phyloP scores from a whole-genome alignment of 1,139 yeast genomes.

The Hyphopichia burtonii region DNA sequence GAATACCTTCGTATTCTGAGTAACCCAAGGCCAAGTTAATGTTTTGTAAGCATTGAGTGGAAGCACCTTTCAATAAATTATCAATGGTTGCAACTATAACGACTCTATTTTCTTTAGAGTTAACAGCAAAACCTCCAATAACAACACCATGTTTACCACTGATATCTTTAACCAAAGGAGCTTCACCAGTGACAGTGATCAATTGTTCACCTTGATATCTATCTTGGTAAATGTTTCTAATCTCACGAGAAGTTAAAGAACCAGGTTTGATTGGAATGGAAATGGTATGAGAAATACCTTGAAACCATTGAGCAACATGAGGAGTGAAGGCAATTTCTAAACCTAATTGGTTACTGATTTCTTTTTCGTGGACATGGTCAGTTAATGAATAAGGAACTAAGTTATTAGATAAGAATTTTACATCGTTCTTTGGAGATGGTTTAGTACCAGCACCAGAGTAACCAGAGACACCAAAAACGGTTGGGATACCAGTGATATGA shows the following conservation, averaged over 20 bases:
- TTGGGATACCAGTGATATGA: conserved; percentile 66
- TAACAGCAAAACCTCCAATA: conserved; percentile 94
- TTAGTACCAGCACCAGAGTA: conserved; percentile 99
- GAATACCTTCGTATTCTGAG: conserved; percentile 94
- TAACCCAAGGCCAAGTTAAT: conserved; percentile 86
- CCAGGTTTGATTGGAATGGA: conserved; percentile 78
- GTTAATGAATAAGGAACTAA: conserved; percentile 94
- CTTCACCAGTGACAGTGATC: conserved; percentile 81
- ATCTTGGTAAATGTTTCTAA: conserved; percentile 83
- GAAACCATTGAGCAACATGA: conserved; percentile 99
- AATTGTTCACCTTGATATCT: conserved; percentile 86
- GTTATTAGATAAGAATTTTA: conserved; percentile 69
- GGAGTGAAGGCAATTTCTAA: conserved; percentile 85
- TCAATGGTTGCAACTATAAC: conserved; percentile 95
- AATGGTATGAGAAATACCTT: conserved; percentile 91
- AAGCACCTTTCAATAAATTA: conserved; percentile 95
- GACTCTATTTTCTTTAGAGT: conserved; percentile 82
- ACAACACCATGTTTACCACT: conserved; percentile 93
- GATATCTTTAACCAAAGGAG: conserved; percentile 88
- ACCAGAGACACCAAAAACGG: conserved; percentile 93
- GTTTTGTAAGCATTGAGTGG: conserved; percentile 96
- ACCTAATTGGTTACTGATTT: conserved; percentile 80
- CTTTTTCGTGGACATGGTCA: conserved; percentile 94
- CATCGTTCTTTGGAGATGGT: conserved; percentile 94
- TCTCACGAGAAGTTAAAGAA: conserved; percentile 74